Conservation (phyloP, 73 alveolate species). For the Symbiodinium natans region DNA sequence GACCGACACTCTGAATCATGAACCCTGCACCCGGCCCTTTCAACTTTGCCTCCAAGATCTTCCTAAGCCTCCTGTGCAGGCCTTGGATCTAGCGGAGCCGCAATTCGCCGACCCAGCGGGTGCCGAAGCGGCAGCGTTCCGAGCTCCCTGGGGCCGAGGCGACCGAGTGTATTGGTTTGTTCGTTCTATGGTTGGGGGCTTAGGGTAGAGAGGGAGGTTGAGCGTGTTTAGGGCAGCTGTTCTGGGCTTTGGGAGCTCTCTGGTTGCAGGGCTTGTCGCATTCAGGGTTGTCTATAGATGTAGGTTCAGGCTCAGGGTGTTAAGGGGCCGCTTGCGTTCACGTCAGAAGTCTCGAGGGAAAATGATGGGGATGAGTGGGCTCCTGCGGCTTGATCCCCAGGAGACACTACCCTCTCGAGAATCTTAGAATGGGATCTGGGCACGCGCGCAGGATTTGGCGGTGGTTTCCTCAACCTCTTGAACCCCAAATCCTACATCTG, state of each 20-base stretch:
- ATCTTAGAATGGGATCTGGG: no score
- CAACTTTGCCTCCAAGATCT: background rate
- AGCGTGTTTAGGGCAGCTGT: background rate
- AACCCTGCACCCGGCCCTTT: background rate
- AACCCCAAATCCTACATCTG: no score
- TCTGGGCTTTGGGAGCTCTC: background rate
- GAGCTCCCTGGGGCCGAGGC: constrained; percentile 63
- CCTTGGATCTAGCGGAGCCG: constrained; percentile 3
- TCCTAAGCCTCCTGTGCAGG: no score
- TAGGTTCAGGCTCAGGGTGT: background rate
- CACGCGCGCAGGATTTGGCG: no score
- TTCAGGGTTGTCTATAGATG: background rate
- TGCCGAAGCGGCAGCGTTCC: background rate
- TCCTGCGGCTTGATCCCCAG: no score
- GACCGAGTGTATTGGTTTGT: background rate
- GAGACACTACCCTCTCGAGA: no score
- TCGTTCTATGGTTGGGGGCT: background rate
- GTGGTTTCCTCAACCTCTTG: no score
- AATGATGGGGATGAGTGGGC: no score
- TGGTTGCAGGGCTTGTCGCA: background rate
- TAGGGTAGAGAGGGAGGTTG: background rate
- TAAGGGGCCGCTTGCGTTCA: no score
- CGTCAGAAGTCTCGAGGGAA: no score
- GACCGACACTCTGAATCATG: background rate
- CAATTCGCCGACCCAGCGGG: constrained; percentile 1